phyloP scores from a whole-genome alignment of 371 early-diverging fungal species.

The Conidiobolus coronatus region DNA sequence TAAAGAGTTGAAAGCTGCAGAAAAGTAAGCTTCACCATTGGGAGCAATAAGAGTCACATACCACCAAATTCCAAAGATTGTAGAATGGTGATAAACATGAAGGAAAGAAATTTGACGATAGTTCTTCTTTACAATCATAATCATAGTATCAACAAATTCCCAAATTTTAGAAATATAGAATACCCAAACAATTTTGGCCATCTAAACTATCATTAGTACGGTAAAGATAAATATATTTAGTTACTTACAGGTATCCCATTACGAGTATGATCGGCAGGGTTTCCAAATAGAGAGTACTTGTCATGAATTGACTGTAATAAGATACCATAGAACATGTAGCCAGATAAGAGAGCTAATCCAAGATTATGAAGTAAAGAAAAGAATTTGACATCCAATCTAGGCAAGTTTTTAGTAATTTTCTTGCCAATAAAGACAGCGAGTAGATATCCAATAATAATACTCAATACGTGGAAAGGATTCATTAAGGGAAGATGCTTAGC shows the following conservation, averaged over 20 bases:
- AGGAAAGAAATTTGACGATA: constrained; percentile 35
- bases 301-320: constrained; percentile 16
- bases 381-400: constrained; percentile 15
- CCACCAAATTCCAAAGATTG: constrained; percentile 35
- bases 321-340: constrained; percentile 24
- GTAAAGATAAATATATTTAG: not conserved
- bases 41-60: constrained; percentile 25
- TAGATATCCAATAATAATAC: constrained; percentile 19
- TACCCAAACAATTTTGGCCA: constrained; percentile 24
- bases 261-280: constrained; percentile 13
- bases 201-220: constrained; percentile 6
- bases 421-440: constrained; percentile 17
- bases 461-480: constrained; percentile 27
- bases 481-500: constrained; percentile 22
- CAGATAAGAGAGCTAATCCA: constrained; percentile 17
- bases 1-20: constrained; percentile 28
- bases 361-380: constrained; percentile 23
- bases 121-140: constrained; percentile 38
- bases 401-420: constrained; percentile 15
- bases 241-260: constrained; percentile 16
- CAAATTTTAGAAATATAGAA: constrained; percentile 33
- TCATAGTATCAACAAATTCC: constrained; percentile 39
- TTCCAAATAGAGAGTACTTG: constrained; percentile 19
- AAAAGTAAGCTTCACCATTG: constrained; percentile 33
- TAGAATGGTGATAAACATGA: constrained; percentile 38